Evolutionary conservation across 306 rosid genomes (phyloP).

Genomic region (Carpinus fangiana): DNA sequence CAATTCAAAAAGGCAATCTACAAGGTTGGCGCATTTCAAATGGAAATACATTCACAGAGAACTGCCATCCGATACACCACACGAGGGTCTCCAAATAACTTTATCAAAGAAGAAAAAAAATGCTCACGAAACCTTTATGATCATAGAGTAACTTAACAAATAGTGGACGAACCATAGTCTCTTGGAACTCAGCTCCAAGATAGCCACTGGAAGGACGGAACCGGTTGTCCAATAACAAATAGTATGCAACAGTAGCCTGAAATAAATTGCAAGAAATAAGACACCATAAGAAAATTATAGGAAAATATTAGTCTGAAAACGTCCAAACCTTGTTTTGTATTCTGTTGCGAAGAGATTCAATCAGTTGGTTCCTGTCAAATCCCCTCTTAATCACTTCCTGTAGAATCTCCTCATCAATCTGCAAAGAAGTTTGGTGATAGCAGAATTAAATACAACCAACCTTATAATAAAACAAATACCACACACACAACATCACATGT

Average conservation of each 20-base stretch:
- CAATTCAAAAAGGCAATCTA: background rate
- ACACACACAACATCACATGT: background rate
- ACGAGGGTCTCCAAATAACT: slow-evolving; percentile 16
- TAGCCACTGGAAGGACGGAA: slow-evolving; percentile 84
- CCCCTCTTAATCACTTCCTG: slow-evolving; percentile 83
- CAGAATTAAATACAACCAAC: background rate
- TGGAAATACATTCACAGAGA: slow-evolving; percentile 4
- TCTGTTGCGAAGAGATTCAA: slow-evolving; percentile 81
- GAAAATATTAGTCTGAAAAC: slow-evolving; percentile 24
- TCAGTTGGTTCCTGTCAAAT: slow-evolving; percentile 65
- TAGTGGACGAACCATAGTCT: slow-evolving; percentile 59
- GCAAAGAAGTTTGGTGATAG: slow-evolving; percentile 32
- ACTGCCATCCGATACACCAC: background rate
- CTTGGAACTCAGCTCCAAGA: slow-evolving; percentile 94
- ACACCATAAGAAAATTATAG: slow-evolving; percentile 3
- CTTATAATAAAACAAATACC: slow-evolving; percentile 14
- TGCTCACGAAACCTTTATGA: background rate
- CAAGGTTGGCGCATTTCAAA: slow-evolving; percentile 14
- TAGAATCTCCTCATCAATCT: slow-evolving; percentile 92
- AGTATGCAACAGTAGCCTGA: slow-evolving; percentile 95
- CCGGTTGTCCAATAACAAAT: slow-evolving; percentile 75
- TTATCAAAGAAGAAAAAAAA: slow-evolving; percentile 16
- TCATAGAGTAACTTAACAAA: background rate
- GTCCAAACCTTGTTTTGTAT: slow-evolving; percentile 72
- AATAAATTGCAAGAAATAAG: slow-evolving; percentile 35